Evolutionary conservation across 2,329 filamentous ascomycete genomes (phyloP).

Genomic region (Nothophoma quercina): DNA sequence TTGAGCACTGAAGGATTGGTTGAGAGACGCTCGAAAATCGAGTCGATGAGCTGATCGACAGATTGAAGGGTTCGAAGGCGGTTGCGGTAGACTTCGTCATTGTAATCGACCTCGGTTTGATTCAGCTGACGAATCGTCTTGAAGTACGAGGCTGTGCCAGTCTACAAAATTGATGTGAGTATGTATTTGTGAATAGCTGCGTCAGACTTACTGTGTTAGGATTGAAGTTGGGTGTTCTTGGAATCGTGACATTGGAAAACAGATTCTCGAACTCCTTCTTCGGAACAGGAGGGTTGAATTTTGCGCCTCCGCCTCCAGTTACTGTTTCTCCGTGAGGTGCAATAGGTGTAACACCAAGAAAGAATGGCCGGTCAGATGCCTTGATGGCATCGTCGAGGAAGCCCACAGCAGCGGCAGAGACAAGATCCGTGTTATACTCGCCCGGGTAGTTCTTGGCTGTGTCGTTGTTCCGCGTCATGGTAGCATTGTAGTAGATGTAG

Average conservation of each 20-base stretch:
- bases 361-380: conserved; percentile 65
- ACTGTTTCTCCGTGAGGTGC: conserved; percentile 63
- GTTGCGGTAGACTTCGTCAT: conserved; percentile 61
- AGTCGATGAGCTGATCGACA: conserved; percentile 63
- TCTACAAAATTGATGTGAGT: neutral
- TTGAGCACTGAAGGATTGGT: conserved; percentile 52
- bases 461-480: conserved; percentile 67
- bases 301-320: conserved; percentile 3
- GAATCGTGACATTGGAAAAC: conserved; percentile 67
- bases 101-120: conserved; percentile 57
- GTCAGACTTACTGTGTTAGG: conserved; percentile 54
- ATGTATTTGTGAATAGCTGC: neutral
- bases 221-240: conserved; percentile 72
- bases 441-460: conserved; percentile 64
- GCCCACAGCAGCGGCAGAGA: conserved; percentile 65
- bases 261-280: conserved; percentile 68
- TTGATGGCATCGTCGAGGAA: conserved; percentile 68
- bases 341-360: conserved; percentile 70
- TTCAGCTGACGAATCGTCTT: conserved; percentile 50
- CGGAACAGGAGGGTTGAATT: conserved; percentile 64
- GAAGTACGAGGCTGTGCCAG: conserved; percentile 30
- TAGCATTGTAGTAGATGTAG: conserved; percentile 72
- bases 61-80: conserved; percentile 60
- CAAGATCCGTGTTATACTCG: conserved; percentile 65
- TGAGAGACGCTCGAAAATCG: conserved; percentile 54